phyloP scores from a whole-genome alignment of 139 green algal species.

The Chlamydomonas sp. region DNA sequence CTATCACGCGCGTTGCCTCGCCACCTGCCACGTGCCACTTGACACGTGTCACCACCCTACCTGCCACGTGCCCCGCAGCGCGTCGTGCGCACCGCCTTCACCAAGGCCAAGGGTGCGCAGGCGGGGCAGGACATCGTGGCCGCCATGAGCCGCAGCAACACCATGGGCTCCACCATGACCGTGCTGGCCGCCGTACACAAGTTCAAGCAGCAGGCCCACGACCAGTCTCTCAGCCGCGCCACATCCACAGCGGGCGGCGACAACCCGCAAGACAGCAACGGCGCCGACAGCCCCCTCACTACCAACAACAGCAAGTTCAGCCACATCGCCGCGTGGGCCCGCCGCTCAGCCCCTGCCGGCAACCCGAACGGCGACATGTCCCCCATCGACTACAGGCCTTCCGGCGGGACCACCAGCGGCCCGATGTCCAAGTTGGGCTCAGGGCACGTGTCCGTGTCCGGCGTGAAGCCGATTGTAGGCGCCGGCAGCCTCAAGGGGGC shows the following conservation, averaged over 20 bases:
- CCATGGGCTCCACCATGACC: background rate
- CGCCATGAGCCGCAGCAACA: background rate
- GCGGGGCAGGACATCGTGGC: conserved; percentile 3
- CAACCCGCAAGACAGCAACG: background rate
- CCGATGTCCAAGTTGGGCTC: no score
- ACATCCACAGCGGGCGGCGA: background rate
- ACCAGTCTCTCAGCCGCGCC: background rate
- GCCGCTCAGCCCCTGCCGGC: background rate
- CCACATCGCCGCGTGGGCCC: background rate
- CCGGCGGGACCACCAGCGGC: no score
- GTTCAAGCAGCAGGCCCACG: background rate
- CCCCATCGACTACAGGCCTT: no score
- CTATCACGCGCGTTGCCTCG: no score
- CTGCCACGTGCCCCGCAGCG: background rate
- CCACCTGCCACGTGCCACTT: no score
- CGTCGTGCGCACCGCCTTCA: conserved; percentile 22
- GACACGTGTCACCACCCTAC: background rate
- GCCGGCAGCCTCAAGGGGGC: no score
- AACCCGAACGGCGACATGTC: background rate
- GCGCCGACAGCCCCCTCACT: background rate
- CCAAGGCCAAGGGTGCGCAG: conserved; percentile 15
- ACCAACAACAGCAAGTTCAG: background rate
- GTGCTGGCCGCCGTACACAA: background rate
- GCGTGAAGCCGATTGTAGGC: no score
- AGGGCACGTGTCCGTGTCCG: no score